These are phyloP conservation scores for Ammopiptanthus mongolicus DNA, from an alignment of 306 rosid species.

Conservation along the genomic window DNA sequence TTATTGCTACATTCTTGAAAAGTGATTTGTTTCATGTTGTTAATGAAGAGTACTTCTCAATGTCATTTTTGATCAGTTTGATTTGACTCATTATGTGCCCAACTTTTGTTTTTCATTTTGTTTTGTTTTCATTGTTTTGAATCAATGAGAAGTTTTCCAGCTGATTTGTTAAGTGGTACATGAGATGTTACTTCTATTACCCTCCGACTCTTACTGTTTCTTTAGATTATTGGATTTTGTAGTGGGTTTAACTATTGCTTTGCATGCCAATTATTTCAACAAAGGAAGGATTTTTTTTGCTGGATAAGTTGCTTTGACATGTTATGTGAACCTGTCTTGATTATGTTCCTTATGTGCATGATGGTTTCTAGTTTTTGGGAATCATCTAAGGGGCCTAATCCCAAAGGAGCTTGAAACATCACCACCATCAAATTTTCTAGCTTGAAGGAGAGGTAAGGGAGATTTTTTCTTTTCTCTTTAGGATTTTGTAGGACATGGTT, in stretches of 20 bases:
- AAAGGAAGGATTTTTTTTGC: background rate
- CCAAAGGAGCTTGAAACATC: too few species aligned
- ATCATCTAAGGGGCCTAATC: too few species aligned
- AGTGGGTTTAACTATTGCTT: background rate
- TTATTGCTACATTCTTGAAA: too few species aligned
- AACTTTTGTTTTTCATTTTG: background rate
- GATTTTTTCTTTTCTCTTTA: too few species aligned
- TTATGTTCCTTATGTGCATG: too few species aligned
- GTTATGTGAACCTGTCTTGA: too few species aligned
- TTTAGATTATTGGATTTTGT: slow-evolving; percentile 10
- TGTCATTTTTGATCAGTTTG: background rate
- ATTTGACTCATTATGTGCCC: background rate
- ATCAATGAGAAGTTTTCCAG: slow-evolving; percentile 15
- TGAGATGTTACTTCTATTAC: background rate
- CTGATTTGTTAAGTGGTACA: slow-evolving; percentile 26
- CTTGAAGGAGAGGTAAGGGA: too few species aligned
- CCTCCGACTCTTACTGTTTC: background rate
- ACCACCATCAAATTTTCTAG: too few species aligned
- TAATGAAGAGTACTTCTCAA: background rate
- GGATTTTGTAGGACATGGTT: too few species aligned
- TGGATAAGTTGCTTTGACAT: too few species aligned
- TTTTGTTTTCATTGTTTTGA: background rate
- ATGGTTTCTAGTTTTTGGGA: too few species aligned
- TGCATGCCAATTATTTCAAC: background rate
- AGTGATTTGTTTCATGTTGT: background rate